A percentile compares a stretch with the other conserved stretches of the same genome.
phyloP scores from a whole-genome alignment of 1,284 basidiomycete species.

The Boletus mariae region DNA sequence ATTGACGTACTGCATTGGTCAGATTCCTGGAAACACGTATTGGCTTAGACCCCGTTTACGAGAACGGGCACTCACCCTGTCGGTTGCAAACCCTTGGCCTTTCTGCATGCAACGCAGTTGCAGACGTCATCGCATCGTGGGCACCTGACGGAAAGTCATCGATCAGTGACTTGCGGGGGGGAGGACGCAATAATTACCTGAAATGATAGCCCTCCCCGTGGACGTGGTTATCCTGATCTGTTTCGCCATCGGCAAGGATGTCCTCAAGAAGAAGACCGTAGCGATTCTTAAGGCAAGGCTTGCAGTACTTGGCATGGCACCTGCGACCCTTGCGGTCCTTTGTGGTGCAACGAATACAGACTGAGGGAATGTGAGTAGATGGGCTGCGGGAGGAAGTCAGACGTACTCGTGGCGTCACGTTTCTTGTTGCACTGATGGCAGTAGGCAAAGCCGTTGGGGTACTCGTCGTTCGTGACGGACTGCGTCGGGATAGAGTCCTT shows the following conservation, averaged over 20 bases:
- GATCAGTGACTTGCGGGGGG: conserved; percentile 11
- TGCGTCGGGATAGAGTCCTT: background rate
- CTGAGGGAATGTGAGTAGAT: conserved; percentile 29
- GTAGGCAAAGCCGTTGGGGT: conserved; percentile 41
- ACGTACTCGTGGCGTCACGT: conserved; percentile 48
- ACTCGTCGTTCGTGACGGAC: conserved; percentile 26
- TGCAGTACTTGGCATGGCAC: conserved; percentile 61
- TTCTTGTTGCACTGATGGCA: conserved; percentile 72
- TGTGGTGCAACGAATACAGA: conserved; percentile 49
- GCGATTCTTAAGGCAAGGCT: conserved; percentile 59
- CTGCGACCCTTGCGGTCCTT: conserved; percentile 34
- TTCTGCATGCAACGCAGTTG: conserved; percentile 63
- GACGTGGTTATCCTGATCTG: conserved; percentile 34
- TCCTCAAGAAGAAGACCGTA: conserved; percentile 53
- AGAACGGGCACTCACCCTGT: conserved; percentile 43
- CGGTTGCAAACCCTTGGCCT: conserved; percentile 54
- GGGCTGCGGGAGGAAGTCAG: conserved; percentile 2
- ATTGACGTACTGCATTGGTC: conserved; percentile 33
- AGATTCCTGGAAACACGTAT: conserved; percentile 33
- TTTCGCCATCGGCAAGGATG: conserved; percentile 36
- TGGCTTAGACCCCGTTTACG: conserved; percentile 4
- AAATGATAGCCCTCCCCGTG: conserved; percentile 46
- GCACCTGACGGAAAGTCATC: conserved; percentile 44
- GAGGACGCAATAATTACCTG: conserved; percentile 39
- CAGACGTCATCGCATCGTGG: conserved; percentile 63